phyloP scores from a whole-genome alignment of 352 stramenopile genomes.

The Globisporangium alternatum region DNA sequence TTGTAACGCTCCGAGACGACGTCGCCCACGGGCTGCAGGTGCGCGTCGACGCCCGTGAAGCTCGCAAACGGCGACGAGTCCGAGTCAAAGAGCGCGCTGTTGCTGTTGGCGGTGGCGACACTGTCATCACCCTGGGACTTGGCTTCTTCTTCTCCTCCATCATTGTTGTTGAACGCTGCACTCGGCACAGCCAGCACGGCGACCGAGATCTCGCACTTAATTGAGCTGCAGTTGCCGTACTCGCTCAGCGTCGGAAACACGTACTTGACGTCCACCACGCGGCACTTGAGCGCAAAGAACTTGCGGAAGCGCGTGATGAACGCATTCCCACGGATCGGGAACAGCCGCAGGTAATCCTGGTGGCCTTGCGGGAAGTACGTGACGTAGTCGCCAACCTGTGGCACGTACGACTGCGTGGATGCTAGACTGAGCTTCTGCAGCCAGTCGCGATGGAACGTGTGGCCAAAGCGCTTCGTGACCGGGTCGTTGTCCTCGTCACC shows the following conservation, averaged over 20 bases:
- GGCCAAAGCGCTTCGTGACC: conserved; percentile 59
- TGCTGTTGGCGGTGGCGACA: conserved; percentile 10
- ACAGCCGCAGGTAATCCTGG: conserved; percentile 38
- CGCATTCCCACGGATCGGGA: conserved; percentile 35
- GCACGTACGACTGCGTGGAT: conserved; percentile 67
- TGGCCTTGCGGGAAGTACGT: conserved; percentile 83
- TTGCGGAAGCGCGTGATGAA: conserved; percentile 51
- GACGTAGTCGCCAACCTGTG: conserved; percentile 78
- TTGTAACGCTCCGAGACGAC: conserved; percentile 40
- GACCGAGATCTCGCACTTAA: conserved; percentile 70
- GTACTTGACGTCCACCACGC: conserved; percentile 73
- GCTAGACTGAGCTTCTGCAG: conserved; percentile 52
- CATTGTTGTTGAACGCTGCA: conserved; percentile 19
- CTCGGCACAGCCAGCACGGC: conserved; percentile 58
- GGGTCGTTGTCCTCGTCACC: conserved; percentile 34
- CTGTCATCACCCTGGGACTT: conserved; percentile 40
- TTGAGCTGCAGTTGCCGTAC: conserved; percentile 52
- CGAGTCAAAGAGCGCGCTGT: conserved; percentile 30
- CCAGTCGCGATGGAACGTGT: conserved; percentile 77
- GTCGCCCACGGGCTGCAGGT: conserved; percentile 36
- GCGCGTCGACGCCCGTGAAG: conserved; percentile 65
- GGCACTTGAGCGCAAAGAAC: conserved; percentile 75
- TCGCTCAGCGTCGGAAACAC: conserved; percentile 62
- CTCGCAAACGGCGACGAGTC: conserved; percentile 50
- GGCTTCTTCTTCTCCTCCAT: conserved; percentile 26